Base-by-base conservation (phyloP, 1,284 basidiomycete species). In the Ganoderma meredithae region DNA sequence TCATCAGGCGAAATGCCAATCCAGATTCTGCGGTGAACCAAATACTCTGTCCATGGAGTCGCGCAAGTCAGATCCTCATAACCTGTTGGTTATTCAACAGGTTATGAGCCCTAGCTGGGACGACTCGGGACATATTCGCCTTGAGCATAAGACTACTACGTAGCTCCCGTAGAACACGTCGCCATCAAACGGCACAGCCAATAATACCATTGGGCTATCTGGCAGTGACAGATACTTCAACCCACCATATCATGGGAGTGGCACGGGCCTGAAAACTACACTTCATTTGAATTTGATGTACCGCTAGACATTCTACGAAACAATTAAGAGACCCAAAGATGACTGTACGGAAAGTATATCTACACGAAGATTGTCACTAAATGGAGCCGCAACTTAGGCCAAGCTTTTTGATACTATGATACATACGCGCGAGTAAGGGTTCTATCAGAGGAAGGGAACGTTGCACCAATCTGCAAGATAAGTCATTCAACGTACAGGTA, bases 41-140 rank as follows among this genome's bases (percentile, higher is more conserved):
- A 2, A 36, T 36, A 25, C 4, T 2, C 27, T 33, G 52, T 31
- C 15, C 15, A 4, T 9, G 31, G 52, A 55, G 22, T n/a, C n/a
- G 61, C 43, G 22, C 25, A 52, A 69, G 65, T 62, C 63, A 69
- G 63, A 65, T 22, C 61, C 64, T 52, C 67, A 64, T 64, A 66
- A 58, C 36, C 67, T 69, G 65, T 65, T 66, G 59, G 63, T 63
- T 13, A 10, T 25, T 22, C 63, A 62, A 67, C 60, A 71, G 67
- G 67, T 63, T 71, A 71, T 71, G 67, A 71, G 70, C 67, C 67
- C 70, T 71, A 65, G 69, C 70, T 69, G 27, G 36, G 8, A 40
- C 22, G 36, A 56, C 55, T 63, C 55, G 40, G 55, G 53, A 43
- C 41, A 39, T 12, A 19, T 7, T 31, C 39, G 53, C 40, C 25